Base-by-base conservation (phyloP, 352 stramenopile species). In the Phytophthora vignae region DNA sequence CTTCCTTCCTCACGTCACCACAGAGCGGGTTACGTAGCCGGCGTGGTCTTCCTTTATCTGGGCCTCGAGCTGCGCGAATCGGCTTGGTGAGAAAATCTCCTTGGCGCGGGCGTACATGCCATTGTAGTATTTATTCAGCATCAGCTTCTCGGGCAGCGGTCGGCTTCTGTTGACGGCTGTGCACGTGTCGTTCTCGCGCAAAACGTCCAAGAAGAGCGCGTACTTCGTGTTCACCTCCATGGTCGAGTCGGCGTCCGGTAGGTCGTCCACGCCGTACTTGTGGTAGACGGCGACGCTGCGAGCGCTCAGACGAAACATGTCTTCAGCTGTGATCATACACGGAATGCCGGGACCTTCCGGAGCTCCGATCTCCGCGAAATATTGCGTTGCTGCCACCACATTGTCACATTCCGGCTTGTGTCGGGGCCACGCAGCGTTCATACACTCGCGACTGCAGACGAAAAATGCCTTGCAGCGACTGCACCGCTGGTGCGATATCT, bases 51-150 rank as follows among this genome's bases (percentile, higher is more conserved):
- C 29, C 27, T 53, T 52, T 25, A 71, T 74, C 22, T 73, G 53
- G 5, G 19, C 55, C 33, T 60, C 50, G 25, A 82, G 71, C 27
- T 31, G 56, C n/a, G 67, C 44, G 7, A 79, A 62, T 64, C 76
- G 66, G 36, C 29, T 21, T 1, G 33, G 36, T 31, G 55, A 25
- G n/a, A 81, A 67, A n/a, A 56, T 59, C 2, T 64, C 48, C 15
- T 57, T 27, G 1, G 68, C 73, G 33, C 76, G 67, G 9, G 60
- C 56, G 46, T 76, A 74, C 52, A 65, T 31, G 29, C 59, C 54
- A 55, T 80, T 83, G 60, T 74, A 80, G 33, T 57, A 54, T 17
- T 66, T 64, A 57, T 83, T 80, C 15, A 80, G 44, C 19, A 77
- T 27, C 27, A 83, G 59, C 61, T 76, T 79, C 11, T 72, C 49